These are phyloP conservation scores for Pythium rhizo-oryzae DNA, from an alignment of 352 stramenopile species.

Conservation along the genomic window DNA sequence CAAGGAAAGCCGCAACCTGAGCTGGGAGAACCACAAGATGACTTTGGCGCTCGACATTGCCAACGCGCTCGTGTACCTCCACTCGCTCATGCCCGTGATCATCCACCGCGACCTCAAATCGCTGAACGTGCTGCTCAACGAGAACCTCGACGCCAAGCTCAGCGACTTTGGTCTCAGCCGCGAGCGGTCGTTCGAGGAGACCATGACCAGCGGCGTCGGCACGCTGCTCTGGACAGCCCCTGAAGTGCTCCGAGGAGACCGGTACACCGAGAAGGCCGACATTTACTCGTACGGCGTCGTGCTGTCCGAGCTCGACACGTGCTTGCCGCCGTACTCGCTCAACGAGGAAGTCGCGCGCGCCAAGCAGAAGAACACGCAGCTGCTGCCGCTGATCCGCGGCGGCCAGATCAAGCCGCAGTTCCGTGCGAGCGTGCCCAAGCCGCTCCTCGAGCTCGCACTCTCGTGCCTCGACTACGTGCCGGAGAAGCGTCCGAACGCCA, in stretches of 20 bases:
- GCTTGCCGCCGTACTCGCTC: slow-evolving; percentile 26
- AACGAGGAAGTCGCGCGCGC: slow-evolving; percentile 25
- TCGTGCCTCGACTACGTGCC: slow-evolving; percentile 20
- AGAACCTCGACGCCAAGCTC: slow-evolving; percentile 63
- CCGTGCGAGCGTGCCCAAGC: slow-evolving; percentile 35
- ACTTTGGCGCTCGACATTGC: slow-evolving; percentile 56
- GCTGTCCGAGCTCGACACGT: slow-evolving; percentile 22
- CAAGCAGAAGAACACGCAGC: slow-evolving; percentile 28
- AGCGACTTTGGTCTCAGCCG: slow-evolving; percentile 83
- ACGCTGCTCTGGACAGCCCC: slow-evolving; percentile 81
- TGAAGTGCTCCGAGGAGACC: slow-evolving; percentile 55
- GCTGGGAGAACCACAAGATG: slow-evolving; percentile 49
- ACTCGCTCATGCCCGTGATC: slow-evolving; percentile 65
- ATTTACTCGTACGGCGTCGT: slow-evolving; percentile 44
- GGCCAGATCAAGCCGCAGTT: slow-evolving; percentile 48
- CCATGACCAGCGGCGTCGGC: slow-evolving; percentile 62
- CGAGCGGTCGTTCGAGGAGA: slow-evolving; percentile 20
- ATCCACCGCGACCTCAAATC: slow-evolving; percentile 81
- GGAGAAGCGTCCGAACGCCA: slow-evolving; percentile 27
- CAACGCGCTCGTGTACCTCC: slow-evolving; percentile 72
- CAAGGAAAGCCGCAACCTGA: slow-evolving; percentile 15
- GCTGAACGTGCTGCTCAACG: slow-evolving; percentile 17
- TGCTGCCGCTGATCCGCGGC: slow-evolving; percentile 27
- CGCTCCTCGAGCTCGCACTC: slow-evolving; percentile 15
- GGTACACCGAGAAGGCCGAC: slow-evolving; percentile 67